Conservation (phyloP, 1,284 basidiomycete species). For the Tilletia setariae region DNA sequence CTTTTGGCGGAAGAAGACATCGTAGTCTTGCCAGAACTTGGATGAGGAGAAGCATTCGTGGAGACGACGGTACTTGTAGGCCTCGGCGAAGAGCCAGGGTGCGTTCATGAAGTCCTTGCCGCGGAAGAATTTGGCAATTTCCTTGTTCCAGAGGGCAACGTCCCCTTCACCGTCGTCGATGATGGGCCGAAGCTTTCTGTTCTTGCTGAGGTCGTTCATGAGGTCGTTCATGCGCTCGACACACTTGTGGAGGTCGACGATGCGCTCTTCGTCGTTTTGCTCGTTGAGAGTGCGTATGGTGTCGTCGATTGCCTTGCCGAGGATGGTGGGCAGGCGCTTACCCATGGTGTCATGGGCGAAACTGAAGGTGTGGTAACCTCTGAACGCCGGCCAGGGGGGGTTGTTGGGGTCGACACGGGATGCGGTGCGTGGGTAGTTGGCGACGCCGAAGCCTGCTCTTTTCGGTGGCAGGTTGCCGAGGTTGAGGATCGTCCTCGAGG, state of each 20-base stretch:
- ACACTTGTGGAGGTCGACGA: conserved; percentile 80
- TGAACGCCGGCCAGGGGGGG: conserved; percentile 82
- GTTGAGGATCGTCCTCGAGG: conserved; percentile 51
- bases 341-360: conserved; percentile 83
- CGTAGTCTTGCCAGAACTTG: conserved; percentile 79
- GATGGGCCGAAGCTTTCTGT: conserved; percentile 63
- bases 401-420: conserved; percentile 71
- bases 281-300: conserved; percentile 84
- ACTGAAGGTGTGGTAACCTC: conserved; percentile 89
- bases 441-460: conserved; percentile 18
- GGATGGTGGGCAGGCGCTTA: conserved; percentile 85
- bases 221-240: conserved; percentile 63
- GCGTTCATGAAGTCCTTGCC: conserved; percentile 86
- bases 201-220: conserved; percentile 57
- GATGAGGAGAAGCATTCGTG: conserved; percentile 92
- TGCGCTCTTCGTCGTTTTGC: conserved; percentile 68
- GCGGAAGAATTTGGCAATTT: conserved; percentile 43
- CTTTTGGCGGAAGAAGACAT: conserved; percentile 58
- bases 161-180: conserved; percentile 90
- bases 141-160: conserved; percentile 93
- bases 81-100: conserved; percentile 67
- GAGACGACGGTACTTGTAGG: conserved; percentile 92
- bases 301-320: conserved; percentile 94
- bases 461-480: conserved; percentile 53
- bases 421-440: conserved; percentile 38